Evolutionary conservation across 345 rosid species (phyloP).

Genomic region (Angophora floribunda): DNA sequence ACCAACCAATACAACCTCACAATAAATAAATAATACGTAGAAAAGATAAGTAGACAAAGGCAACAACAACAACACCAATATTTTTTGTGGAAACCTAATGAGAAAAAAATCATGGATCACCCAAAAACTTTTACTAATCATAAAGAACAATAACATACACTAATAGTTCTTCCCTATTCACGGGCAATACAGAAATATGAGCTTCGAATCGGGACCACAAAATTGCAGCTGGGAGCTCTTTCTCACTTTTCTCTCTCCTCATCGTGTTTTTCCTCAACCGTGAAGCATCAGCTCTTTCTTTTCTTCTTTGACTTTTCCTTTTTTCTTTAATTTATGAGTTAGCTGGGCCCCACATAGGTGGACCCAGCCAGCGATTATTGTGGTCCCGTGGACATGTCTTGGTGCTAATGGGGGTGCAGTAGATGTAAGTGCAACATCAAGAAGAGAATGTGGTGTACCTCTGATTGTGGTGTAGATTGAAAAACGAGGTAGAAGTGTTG

Average conservation of each 20-base stretch:
- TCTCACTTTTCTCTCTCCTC: neutral
- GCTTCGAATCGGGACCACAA: neutral
- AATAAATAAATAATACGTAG: no score
- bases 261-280: neutral
- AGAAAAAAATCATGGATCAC: no score
- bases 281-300: neutral
- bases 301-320: neutral
- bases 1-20: fast-evolving
- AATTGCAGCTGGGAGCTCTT: neutral
- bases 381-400: neutral
- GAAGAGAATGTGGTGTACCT: neutral
- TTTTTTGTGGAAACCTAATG: fast-evolving
- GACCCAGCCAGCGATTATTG: neutral
- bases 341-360: neutral
- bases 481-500: neutral
- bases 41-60: neutral
- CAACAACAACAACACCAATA: neutral
- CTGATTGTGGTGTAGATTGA: neutral
- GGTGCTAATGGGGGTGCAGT: neutral
- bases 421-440: neutral
- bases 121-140: neutral
- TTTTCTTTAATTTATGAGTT: fast-evolving
- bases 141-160: no score
- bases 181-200: neutral
- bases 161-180: no score